Base-by-base conservation (phyloP, 164 flowering plant species). In the Piper longum region DNA sequence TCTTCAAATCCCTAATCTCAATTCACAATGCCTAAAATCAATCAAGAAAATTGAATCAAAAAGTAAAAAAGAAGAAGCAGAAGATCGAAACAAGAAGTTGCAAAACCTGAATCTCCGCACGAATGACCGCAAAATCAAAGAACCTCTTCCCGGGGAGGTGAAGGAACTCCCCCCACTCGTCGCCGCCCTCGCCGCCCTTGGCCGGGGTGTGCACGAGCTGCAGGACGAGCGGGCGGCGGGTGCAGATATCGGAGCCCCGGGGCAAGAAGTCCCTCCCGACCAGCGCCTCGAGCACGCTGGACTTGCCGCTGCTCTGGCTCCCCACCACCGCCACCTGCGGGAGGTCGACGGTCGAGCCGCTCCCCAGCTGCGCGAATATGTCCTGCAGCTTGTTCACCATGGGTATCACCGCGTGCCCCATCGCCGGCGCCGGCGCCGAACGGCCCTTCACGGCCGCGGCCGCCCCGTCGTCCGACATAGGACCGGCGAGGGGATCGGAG, bases 271-370 rank as follows among this genome's bases (percentile, higher is more conserved):
- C 97, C 41, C 98, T 88, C 18, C 98, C 98, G 2, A 92, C 98
- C 4, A 92, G 79, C 13, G 97, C 83, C 72, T 92, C 97, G 6
- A 93, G 83, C 18, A 92, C 97, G 67, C 96, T 88, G 54, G 96
- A 88, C 61, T 92, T 92, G 43, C 98, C 98, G 67, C 98, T 89
- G 71, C 97, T 89, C 77, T 92, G 98, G 68, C 96, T 86, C 0
- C 97, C 97, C 19, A 92, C 96, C 18, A 92, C 98, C 11, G 89
- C 95, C 40, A 92, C 98, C 70, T 90, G 98, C 3, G 97, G 98
- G 41, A 92, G 79, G 73, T 88, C 93, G 74, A 92, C 80, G 39
- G 83, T 79, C 4, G 90, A 81, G 16, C 74, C 63, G 63, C 81
- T 80, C 6, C 92, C 96, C 1, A 89, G 81, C 73, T 85, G 96